These are phyloP conservation scores for Cladobotryum protrusum DNA, from an alignment of 2,329 filamentous ascomycete species.

Conservation along the genomic window DNA sequence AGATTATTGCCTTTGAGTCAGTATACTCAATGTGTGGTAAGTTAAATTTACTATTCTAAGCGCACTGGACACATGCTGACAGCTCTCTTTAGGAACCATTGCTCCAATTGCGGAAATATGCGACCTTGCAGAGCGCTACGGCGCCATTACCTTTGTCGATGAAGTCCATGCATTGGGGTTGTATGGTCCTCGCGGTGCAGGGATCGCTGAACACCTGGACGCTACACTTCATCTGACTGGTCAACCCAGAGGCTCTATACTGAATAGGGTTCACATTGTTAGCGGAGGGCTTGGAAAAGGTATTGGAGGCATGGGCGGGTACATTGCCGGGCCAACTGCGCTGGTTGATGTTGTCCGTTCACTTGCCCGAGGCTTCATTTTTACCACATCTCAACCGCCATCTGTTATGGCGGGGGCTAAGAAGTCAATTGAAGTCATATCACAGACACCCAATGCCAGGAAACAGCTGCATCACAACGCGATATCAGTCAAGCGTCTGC, in stretches of 20 bases:
- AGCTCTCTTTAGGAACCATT: conserved; percentile 54
- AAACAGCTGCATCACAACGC: too few species aligned
- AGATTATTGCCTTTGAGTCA: conserved; percentile 72
- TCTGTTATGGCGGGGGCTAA: too few species aligned
- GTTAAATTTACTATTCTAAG: too few species aligned
- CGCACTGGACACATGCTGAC: too few species aligned
- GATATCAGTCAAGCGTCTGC: too few species aligned
- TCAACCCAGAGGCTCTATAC: conserved; percentile 32
- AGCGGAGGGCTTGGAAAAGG: conserved; percentile 71
- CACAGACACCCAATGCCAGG: too few species aligned
- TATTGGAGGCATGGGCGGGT: conserved; percentile 69
- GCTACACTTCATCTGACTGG: conserved; percentile 63
- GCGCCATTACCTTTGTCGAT: conserved; percentile 69
- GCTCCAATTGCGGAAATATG: conserved; percentile 69
- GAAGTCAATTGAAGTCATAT: too few species aligned
- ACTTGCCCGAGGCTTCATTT: conserved; percentile 59
- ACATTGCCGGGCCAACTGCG: conserved; percentile 64
- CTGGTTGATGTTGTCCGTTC: conserved; percentile 59
- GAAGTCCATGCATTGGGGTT: conserved; percentile 76
- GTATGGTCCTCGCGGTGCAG: conserved; percentile 69
- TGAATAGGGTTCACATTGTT: conserved; percentile 71
- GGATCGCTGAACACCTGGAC: conserved; percentile 70
- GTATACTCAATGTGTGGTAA: conserved; percentile 60
- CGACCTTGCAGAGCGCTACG: conserved; percentile 69
- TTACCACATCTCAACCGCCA: neutral